These are phyloP conservation scores for Dimocarpus longan DNA, from an alignment of 345 rosid genomes.

Conservation along the genomic window DNA sequence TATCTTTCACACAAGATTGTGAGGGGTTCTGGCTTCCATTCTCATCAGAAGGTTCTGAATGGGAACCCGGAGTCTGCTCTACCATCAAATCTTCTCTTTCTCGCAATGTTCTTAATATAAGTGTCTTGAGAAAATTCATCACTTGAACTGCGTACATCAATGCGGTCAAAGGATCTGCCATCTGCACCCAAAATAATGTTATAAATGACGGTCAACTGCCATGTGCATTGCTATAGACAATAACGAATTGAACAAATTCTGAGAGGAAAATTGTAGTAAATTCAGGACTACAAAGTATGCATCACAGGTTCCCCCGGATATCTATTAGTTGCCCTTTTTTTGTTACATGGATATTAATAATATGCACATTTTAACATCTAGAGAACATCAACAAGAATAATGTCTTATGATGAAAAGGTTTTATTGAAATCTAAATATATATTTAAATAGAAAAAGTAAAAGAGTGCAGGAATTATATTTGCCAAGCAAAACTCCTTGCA, in stretches of 20 bases:
- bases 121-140: constrained; percentile 95
- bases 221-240: background rate
- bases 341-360: background rate
- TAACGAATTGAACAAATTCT: constrained; percentile 2
- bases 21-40: constrained; percentile 62
- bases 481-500: background rate
- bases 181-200: constrained; percentile 49
- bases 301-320: background rate
- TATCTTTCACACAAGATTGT: constrained; percentile 32
- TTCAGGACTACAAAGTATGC: background rate
- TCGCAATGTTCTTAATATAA: constrained; percentile 54
- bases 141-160: constrained; percentile 94
- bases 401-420: background rate
- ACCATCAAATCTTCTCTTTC: constrained; percentile 65
- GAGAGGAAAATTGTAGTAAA: background rate
- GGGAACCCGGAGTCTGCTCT: constrained; percentile 43
- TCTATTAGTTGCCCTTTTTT: background rate
- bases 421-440: background rate
- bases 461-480: background rate
- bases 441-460: background rate
- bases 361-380: background rate
- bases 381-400: background rate
- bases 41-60: constrained; percentile 63
- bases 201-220: background rate
- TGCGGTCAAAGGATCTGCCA: constrained; percentile 96